Percentiles rank a stretch among this genome's conserved stretches.
Evolutionary conservation across 768 basidiomycete genomes (phyloP).

Genomic region (Rhodotorula toruloides): DNA sequence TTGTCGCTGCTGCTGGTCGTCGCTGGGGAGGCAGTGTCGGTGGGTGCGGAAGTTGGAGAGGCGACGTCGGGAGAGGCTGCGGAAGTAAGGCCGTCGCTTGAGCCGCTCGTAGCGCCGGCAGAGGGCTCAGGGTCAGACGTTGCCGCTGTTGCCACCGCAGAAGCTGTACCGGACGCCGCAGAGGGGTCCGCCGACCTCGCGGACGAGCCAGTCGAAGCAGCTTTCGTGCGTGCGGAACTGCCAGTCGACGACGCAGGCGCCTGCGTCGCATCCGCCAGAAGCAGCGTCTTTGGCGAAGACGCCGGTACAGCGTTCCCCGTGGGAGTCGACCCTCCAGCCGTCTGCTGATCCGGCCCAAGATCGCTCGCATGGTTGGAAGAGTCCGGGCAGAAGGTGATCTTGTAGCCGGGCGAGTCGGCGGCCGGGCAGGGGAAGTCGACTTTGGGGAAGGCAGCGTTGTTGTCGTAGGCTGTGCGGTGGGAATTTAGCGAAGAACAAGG

Average conservation of each 20-base stretch:
- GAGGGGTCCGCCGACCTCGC: no score
- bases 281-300: no score
- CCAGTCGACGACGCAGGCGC: no score
- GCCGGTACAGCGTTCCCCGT: background rate
- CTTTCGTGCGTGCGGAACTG: background rate
- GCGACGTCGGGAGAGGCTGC: no score
- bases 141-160: no score
- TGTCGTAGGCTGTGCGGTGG: constrained; percentile 14
- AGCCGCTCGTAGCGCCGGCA: no score
- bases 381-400: constrained; percentile 13
- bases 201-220: background rate
- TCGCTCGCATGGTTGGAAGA: background rate
- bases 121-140: no score
- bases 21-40: background rate
- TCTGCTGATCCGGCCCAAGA: background rate
- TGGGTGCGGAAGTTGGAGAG: background rate
- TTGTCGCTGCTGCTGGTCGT: background rate
- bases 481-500: background rate
- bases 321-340: background rate
- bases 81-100: no score
- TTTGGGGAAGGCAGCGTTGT: background rate
- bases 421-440: constrained; percentile 18
- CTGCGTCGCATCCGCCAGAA: no score
- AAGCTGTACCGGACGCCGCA: no score
- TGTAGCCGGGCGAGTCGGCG: background rate